Percentiles rank a stretch among this genome's conserved stretches.
Evolutionary conservation across 129 eudicot genomes (phyloP).

Genomic region (carrot (Daucus carota)): DH1_v3.0 NC_030385.2:3916501-3917000

Average conservation of each 20-base stretch:
- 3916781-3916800: no score
- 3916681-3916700: conserved; percentile 2
- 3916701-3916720: background rate
- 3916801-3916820: no score
- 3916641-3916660: background rate
- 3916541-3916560: background rate
- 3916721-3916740: background rate
- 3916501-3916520: background rate
- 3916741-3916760: background rate
- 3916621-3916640: background rate
- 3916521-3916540: background rate
- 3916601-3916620: background rate
- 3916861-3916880: no score
- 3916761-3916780: background rate
- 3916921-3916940: no score
- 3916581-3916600: background rate
- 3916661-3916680: background rate
- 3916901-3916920: no score
- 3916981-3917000: no score
- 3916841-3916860: no score
- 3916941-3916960: no score
- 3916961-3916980: no score
- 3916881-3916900: no score
- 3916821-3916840: no score
- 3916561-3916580: background rate